Evolutionary conservation across 225 moss, liverwort and hornwort genomes (phyloP).

Genomic region (Marchantia paleacea): DNA sequence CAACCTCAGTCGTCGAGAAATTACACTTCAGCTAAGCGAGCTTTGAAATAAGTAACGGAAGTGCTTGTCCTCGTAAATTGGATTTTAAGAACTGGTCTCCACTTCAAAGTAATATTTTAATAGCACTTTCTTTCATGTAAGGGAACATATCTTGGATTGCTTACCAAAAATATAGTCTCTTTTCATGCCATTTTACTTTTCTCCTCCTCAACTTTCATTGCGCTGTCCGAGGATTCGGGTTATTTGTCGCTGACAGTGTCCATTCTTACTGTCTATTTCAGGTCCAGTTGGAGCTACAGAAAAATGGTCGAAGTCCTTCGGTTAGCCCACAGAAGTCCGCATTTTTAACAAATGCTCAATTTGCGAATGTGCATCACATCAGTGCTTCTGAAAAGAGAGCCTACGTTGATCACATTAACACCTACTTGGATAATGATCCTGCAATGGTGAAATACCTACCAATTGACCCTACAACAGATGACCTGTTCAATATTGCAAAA

Average conservation of each 20-base stretch:
- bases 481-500: conserved; percentile 83
- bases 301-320: conserved; percentile 76
- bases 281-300: conserved; percentile 84
- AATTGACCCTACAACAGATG: conserved; percentile 73
- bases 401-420: conserved; percentile 94
- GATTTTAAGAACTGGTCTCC: too few relatives aligned
- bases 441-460: conserved; percentile 63
- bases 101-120: too few relatives aligned
- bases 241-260: background rate
- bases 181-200: too few relatives aligned
- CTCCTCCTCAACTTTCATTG: too few relatives aligned
- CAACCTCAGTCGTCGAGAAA: background rate
- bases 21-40: background rate
- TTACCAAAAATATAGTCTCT: too few relatives aligned
- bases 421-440: conserved; percentile 72
- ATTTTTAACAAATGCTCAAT: conserved; percentile 74
- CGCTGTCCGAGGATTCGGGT: background rate
- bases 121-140: too few relatives aligned
- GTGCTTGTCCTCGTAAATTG: too few relatives aligned
- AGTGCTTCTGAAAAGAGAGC: conserved; percentile 97
- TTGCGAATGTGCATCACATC: conserved; percentile 87
- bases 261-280: conserved; percentile 22
- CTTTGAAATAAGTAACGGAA: too few relatives aligned
- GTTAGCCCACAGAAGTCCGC: conserved; percentile 82
- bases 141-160: too few relatives aligned